Evolutionary conservation across 805 yeast species (phyloP).

Genomic region (Wickerhamomyces sydowiorum): DNA sequence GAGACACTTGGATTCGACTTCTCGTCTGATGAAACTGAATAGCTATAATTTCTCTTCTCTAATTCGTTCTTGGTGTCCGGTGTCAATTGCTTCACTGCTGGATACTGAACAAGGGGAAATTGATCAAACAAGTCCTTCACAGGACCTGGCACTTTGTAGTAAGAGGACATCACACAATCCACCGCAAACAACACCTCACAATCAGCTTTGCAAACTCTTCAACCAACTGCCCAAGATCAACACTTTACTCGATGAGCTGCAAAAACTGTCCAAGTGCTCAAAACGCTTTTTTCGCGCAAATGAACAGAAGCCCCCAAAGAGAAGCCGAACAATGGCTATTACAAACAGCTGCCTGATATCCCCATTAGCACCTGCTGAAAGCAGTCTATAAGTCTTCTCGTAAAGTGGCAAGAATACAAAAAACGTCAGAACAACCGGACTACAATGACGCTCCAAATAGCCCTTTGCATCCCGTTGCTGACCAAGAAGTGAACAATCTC

Average conservation of each 20-base stretch:
- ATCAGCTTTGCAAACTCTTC: not conserved
- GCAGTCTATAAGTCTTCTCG: no score
- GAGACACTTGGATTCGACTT: slow-evolving; percentile 13
- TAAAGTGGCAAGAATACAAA: no score
- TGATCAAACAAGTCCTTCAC: slow-evolving; percentile 40
- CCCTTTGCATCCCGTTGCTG: slow-evolving; percentile 21
- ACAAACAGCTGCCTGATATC: no score
- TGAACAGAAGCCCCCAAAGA: no score
- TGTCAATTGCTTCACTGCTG: slow-evolving; percentile 28
- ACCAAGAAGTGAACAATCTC: slow-evolving; percentile 10
- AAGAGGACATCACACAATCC: not conserved
- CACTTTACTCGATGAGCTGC: not conserved
- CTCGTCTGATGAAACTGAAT: slow-evolving; percentile 9
- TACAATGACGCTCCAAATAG: slow-evolving; percentile 18
- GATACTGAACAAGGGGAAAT: slow-evolving; percentile 44
- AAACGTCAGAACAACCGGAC: not conserved
- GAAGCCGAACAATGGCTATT: no score
- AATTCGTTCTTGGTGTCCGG: slow-evolving; percentile 21
- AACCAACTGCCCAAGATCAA: not conserved
- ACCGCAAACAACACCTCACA: not conserved
- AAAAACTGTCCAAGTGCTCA: no score
- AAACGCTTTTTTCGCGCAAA: no score
- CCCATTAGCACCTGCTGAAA: no score
- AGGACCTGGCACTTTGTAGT: slow-evolving; percentile 31
- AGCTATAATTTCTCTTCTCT: slow-evolving; percentile 19